Base-by-base conservation (phyloP, 2,329 filamentous ascomycete species). In the Fusarium sp. region DNA sequence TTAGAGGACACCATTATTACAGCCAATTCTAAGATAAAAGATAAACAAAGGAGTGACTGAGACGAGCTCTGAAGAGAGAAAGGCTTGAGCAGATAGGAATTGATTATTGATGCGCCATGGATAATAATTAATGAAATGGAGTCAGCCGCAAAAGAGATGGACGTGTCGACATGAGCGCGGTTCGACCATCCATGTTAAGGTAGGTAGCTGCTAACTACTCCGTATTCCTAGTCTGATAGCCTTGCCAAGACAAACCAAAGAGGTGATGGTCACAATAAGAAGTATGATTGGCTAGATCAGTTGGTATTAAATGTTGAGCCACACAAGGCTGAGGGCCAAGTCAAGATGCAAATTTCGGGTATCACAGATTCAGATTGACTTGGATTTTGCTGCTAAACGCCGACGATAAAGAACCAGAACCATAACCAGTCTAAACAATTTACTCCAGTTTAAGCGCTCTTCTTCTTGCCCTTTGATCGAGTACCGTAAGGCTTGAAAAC, bases 401-500 rank as follows among this genome's bases (percentile, higher is more conserved):
- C 67, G 54, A 65, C 67, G 54, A 65, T 50, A 40, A 68, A 59
- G 11, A 30, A 60, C 26, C 35, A 37, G 46, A 64, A 74, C 26
- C 47, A 66, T 53, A 60, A 72, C 28, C 45, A 65, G 67, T 33
- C 49, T 50, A 62, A 66, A 61, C 46, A 51, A 40, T 52, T 30
- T 50, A 52, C 37, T 33, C 40, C 51, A 35, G 24, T 49, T 37
- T 24, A 48, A 40, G 55, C 53, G 51, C 70, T 76, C 73, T 79
- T 82, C 78, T 82, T 84, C 74, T 81, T 83, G 67, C 79, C 79
- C 54, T 78, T 80, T 67, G 81, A 77, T 65, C 82, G 82, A 59
- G 87, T 84, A 64, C 83, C 83, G 74, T 85, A 88, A 73, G 84
- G 88, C 53, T 83, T 82, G 65, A 90, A 90, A 22, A 88, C 86